Evolutionary conservation across 352 stramenopile species (phyloP), one percentile per base, ranked within the genome.

Genomic region (Globisporangium splendens): DNA sequence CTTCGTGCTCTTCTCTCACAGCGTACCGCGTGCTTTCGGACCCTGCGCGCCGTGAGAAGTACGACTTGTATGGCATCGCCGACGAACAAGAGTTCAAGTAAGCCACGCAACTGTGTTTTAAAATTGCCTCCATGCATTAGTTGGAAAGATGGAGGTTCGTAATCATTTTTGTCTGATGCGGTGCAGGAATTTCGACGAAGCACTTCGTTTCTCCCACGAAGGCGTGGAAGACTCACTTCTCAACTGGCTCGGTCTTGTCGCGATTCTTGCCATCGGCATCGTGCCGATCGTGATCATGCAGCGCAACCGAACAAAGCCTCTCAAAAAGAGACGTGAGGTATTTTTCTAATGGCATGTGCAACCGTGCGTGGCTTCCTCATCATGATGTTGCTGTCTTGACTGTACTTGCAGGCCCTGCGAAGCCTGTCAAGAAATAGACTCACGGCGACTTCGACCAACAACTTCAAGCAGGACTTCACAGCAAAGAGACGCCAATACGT

Each of bases 251-350:
- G 79, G 75, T 1, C 70, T 91, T 43, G 61, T 82, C 51, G 71
- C 73, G 20, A 72, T 91, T 35, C 43, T 88, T 46, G 61, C 71
- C 12, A 35, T 84, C 22, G 77, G 81, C 35, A 46, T 91, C 48
- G 55, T 79, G 35, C 81, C 81, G 17, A 87, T 91, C 58, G 61
- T 89, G 44, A 46, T 89, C 54, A 88, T 91, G 73, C 79, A 88
- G 63, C 78, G 77, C 61, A 84, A 86, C 68, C 78, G 79, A 62
- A 82, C 71, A 50, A 89, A 89, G 61, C 74, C 77, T 11, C 17
- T 83, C 52, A 88, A 87, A 71, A 88, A 86, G 54, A 72, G 77
- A 79, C 78, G 79, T 77, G 79, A 89, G 70, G 78, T 89, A 80
- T 61, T 64, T 62, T 11, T 15, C 17, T 38, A 10, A 35, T 35